Evolutionary conservation across 2,329 filamentous ascomycete species (phyloP), one percentile per base, ranked within the genome.

Genomic region (Helotiales sp.): DNA sequence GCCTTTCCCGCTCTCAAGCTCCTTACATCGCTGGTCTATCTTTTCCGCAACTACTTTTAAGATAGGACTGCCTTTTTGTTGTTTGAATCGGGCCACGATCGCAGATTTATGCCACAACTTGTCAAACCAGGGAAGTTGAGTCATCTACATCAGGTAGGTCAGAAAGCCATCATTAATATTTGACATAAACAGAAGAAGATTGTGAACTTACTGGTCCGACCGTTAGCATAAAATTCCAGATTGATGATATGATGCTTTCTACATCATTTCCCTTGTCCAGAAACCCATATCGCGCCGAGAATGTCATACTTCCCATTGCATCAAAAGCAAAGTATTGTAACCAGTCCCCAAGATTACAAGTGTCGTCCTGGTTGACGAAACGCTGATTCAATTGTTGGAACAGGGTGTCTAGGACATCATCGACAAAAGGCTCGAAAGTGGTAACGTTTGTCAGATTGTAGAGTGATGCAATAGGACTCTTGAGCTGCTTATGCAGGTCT

Each of bases 381-480:
- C 74, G 71, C 54, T 76, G 73, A 1, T 56, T 54, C 17, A 80
- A 64, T 3, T 71, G 66, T 27, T 68, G 58, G 1, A 66, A 46
- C 30, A 81, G 74, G 0, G 80, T 54, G n/a, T 74, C 71, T 1
- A 74, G 69, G 53, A 76, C 79, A 7, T 75, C 67, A 59, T 82
- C 75, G 1, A 79, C 77, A 50, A 76, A 79, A 0, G 69, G 63
- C 63, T 82, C 79, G 52, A 79, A 81, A 36, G 71, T 68, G 1
- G 79, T 68, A 7, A 81, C 63, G 8, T 74, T 75, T 19, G 71
- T 76, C 74, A 81, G 76, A 3, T 74, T 75, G 58, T 79, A 81
- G 1, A 77, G 62, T 2, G 68, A 64, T 24, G 77, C 72, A 54
- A 77, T 77, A 15, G 71, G 67, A 38, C 74, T 74, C 17, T 77